A percentile compares a stretch with the other conserved stretches of the same genome.
These are phyloP conservation scores for Triticum timopheevii DNA, from an alignment of 176 grass and related monocot genomes.

Conservation along the genomic window DNA sequence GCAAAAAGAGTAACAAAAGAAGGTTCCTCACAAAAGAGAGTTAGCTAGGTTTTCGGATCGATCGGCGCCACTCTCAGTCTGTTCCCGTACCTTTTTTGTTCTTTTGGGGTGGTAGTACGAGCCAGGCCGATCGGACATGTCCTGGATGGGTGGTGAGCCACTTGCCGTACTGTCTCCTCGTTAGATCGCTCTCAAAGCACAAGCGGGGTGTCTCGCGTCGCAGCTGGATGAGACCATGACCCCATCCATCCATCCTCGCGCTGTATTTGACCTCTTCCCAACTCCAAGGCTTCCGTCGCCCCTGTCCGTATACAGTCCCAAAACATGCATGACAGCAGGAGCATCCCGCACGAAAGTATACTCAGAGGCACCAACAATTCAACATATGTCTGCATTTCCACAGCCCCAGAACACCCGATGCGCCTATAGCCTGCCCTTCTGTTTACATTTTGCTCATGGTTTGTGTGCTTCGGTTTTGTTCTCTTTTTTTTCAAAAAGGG, in stretches of 20 bases:
- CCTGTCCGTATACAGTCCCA: slow-evolving; percentile 1
- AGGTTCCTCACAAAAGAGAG: background rate
- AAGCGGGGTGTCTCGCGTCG: background rate
- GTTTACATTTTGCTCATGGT: background rate
- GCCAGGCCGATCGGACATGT: background rate
- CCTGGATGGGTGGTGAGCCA: background rate
- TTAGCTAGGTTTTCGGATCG: background rate
- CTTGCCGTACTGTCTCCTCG: background rate
- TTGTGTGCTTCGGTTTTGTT: background rate
- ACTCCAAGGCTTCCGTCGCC: background rate
- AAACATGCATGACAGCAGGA: background rate
- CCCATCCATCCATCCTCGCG: background rate
- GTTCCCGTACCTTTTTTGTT: background rate
- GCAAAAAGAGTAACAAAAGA: no score
- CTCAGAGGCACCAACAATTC: background rate
- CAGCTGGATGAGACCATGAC: slow-evolving; percentile 12
- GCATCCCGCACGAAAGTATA: background rate
- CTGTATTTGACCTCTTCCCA: background rate
- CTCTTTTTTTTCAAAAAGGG: no score
- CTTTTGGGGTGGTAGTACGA: background rate
- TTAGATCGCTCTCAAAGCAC: background rate
- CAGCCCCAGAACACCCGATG: background rate
- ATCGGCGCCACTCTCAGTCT: background rate
- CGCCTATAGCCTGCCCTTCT: background rate
- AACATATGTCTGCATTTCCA: slow-evolving; percentile 35